Conservation (phyloP, 2,329 filamentous ascomycete genomes). For the Aspergillus tubingensis region DNA sequence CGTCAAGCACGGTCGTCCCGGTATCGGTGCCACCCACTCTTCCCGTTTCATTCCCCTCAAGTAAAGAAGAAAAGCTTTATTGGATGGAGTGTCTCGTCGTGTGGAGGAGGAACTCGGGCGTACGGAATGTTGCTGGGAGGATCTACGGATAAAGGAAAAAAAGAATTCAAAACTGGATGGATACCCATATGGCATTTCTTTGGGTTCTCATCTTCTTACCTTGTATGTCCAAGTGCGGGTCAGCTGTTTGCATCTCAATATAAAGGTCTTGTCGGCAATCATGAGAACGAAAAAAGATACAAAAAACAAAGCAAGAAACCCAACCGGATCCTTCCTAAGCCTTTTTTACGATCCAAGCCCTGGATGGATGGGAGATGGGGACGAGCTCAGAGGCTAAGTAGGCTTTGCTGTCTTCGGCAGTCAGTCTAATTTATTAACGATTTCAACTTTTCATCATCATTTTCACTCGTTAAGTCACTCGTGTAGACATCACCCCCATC, state of each 20-base stretch:
- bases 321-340: constrained; percentile 13
- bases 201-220: constrained; percentile 32
- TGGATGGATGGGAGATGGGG: neutral
- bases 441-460: constrained; percentile 14
- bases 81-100: constrained; percentile 29
- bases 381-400: constrained; percentile 1
- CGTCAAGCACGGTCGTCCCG: constrained; percentile 99
- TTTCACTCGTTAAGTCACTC: neutral
- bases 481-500: too few relatives aligned
- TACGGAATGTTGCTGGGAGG: constrained; percentile 33
- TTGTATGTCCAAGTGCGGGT: constrained; percentile 43
- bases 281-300: constrained; percentile 22
- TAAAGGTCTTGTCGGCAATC: constrained; percentile 40
- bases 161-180: constrained; percentile 34
- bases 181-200: constrained; percentile 29
- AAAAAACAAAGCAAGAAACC: constrained; percentile 1
- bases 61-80: constrained; percentile 61
- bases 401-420: constrained; percentile 18
- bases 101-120: constrained; percentile 36
- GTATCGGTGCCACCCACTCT: constrained; percentile 99
- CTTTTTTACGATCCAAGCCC: constrained; percentile 15
- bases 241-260: constrained; percentile 45
- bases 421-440: constrained; percentile 27
- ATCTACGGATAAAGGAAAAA: constrained; percentile 26
- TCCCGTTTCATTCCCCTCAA: constrained; percentile 99